Percentiles rank a stretch among this genome's conserved stretches.
Evolutionary conservation across 805 yeast species (phyloP).

Genomic region (Suhomyces kilbournensis): DNA sequence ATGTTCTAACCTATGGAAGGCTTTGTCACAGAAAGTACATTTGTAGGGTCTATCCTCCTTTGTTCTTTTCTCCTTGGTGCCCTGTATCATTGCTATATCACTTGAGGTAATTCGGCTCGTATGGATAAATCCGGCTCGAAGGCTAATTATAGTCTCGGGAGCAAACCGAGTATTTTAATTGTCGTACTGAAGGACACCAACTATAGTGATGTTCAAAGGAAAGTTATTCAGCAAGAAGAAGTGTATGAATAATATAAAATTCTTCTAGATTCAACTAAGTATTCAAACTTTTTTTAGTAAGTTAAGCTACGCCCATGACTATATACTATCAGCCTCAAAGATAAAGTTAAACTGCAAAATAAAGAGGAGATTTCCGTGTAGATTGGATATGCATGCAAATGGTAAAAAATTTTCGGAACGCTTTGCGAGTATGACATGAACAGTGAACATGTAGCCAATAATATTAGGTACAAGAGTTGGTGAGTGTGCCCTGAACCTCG

Average conservation of each 20-base stretch:
- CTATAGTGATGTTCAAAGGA: background rate
- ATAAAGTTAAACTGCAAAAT: background rate
- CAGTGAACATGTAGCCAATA: background rate
- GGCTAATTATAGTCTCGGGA: background rate
- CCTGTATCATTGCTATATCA: constrained; percentile 3
- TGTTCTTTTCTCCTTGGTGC: constrained; percentile 10
- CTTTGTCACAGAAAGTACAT: constrained; percentile 72
- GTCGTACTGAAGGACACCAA: background rate
- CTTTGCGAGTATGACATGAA: background rate
- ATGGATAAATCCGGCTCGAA: background rate
- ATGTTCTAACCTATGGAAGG: constrained; percentile 73
- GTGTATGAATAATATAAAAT: background rate
- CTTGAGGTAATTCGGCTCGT: background rate
- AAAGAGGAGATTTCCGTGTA: background rate
- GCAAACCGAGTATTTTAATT: background rate
- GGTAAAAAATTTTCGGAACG: background rate
- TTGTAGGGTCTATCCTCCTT: constrained; percentile 53
- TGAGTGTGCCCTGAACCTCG: background rate
- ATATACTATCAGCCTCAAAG: background rate
- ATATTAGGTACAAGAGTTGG: background rate
- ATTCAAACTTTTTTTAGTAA: background rate
- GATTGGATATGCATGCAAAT: background rate
- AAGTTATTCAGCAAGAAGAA: background rate
- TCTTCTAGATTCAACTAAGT: background rate
- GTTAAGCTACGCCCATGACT: background rate